Conservation (phyloP, 257 asterid species). For the Lycium barbarum region DNA sequence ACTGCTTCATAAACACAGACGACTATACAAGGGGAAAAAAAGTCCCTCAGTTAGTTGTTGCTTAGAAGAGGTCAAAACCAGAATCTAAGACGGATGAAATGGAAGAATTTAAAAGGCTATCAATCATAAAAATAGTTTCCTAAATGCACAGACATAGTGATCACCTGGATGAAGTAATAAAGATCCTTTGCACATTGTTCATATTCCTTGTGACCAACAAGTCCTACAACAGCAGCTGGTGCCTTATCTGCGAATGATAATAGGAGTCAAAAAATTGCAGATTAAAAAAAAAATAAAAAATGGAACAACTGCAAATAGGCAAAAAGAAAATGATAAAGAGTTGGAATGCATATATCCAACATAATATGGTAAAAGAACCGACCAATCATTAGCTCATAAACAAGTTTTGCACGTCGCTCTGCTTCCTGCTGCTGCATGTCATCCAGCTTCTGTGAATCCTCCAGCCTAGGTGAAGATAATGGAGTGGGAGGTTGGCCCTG, state of each 20-base stretch:
- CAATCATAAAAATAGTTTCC: neutral
- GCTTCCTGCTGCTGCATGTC: slow-evolving; percentile 78
- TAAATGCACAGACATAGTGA: neutral
- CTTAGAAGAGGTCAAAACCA: neutral
- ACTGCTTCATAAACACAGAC: slow-evolving; percentile 77
- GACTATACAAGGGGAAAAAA: slow-evolving; percentile 55
- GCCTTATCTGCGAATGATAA: slow-evolving; percentile 73
- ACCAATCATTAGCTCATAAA: slow-evolving; percentile 70
- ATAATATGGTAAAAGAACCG: slow-evolving; percentile 31
- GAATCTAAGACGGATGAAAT: neutral
- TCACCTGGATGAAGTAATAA: slow-evolving; percentile 93
- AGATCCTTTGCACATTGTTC: slow-evolving; percentile 92
- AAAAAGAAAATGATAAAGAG: neutral
- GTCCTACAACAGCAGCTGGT: slow-evolving; percentile 86
- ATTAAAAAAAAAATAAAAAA: too few relatives aligned
- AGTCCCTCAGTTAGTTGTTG: neutral
- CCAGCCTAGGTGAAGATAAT: slow-evolving; percentile 54
- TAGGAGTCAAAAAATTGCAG: neutral
- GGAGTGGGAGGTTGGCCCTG: slow-evolving; percentile 51
- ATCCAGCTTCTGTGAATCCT: slow-evolving; percentile 55
- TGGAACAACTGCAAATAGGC: neutral
- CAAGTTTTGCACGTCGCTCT: slow-evolving; percentile 80
- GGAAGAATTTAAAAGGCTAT: neutral
- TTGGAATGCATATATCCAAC: slow-evolving; percentile 6
- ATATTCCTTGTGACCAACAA: slow-evolving; percentile 88